phyloP scores from a whole-genome alignment of 192 early-diverging fungal species.

The Rhizophlyctis rosea region DNA sequence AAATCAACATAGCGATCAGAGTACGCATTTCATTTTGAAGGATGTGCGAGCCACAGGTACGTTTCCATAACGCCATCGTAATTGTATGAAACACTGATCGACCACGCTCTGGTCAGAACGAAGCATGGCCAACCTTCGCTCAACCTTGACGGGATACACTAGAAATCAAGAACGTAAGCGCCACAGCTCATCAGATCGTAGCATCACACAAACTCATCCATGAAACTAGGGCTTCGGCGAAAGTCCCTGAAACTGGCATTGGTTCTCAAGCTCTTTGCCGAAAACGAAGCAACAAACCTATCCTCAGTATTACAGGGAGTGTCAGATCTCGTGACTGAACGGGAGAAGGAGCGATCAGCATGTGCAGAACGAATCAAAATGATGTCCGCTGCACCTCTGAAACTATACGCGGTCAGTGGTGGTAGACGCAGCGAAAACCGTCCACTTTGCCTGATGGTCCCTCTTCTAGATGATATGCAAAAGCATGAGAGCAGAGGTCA shows the following conservation, averaged over 20 bases:
- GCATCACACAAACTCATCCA: neutral
- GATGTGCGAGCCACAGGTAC: conserved; percentile 21
- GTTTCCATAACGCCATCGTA: too few species aligned
- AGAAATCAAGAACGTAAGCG: conserved; percentile 33
- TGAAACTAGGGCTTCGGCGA: conserved; percentile 18
- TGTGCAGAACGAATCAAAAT: conserved; percentile 25
- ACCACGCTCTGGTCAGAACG: conserved; percentile 1
- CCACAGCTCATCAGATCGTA: neutral
- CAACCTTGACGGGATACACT: conserved; percentile 15
- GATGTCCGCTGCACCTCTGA: conserved; percentile 33
- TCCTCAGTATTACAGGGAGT: conserved; percentile 9
- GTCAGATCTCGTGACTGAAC: conserved; percentile 27
- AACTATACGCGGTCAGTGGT: conserved; percentile 30
- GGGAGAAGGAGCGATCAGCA: conserved; percentile 20
- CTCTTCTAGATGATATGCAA: neutral
- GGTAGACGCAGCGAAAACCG: too few species aligned
- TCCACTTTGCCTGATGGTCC: too few species aligned
- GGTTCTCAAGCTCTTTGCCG: conserved; percentile 32
- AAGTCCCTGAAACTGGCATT: conserved; percentile 36
- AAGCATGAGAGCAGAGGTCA: conserved; percentile 15
- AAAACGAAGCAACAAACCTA: conserved; percentile 19
- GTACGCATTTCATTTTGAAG: conserved; percentile 11
- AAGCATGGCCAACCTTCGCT: conserved; percentile 18
- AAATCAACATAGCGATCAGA: conserved; percentile 20
- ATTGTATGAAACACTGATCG: too few species aligned